Evolutionary conservation across 1,284 basidiomycete species (phyloP).

Genomic region (Xanthoconium separans): DNA sequence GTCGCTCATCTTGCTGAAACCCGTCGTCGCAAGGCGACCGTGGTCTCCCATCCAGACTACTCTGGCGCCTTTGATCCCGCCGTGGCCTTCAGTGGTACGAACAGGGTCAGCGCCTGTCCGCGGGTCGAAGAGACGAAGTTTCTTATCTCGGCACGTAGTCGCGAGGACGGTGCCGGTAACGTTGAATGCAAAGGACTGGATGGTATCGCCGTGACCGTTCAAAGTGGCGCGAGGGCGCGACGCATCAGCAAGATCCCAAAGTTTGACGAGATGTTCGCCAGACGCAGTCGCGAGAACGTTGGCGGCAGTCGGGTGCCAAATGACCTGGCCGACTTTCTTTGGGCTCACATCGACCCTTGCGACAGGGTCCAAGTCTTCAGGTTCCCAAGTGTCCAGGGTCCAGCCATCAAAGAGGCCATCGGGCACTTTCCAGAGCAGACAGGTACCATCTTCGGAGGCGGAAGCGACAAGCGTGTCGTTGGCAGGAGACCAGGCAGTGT

Average conservation of each 20-base stretch:
- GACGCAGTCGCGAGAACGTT: conserved; percentile 88
- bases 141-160: conserved; percentile 89
- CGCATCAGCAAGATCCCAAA: conserved; percentile 84
- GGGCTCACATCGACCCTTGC: conserved; percentile 70
- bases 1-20: conserved; percentile 94
- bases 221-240: conserved; percentile 66
- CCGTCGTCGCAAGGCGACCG: conserved; percentile 89
- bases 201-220: conserved; percentile 81
- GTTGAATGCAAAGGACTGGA: conserved; percentile 88
- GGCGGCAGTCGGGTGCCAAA: conserved; percentile 91
- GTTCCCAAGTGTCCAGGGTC: conserved; percentile 80
- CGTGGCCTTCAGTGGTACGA: conserved; percentile 82
- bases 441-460: conserved; percentile 91
- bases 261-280: conserved; percentile 85
- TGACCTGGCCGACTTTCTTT: conserved; percentile 91
- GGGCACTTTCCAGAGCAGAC: conserved; percentile 88
- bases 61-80: conserved; percentile 91
- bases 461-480: conserved; percentile 90
- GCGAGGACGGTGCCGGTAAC: conserved; percentile 73
- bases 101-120: conserved; percentile 80
- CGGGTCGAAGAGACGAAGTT: conserved; percentile 89
- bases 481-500: conserved; percentile 97
- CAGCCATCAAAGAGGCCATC: conserved; percentile 77
- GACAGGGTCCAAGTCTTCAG: conserved; percentile 84
- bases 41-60: conserved; percentile 90